Base-by-base conservation (phyloP, 345 rosid species). In the Rhizophora apiculata region DNA sequence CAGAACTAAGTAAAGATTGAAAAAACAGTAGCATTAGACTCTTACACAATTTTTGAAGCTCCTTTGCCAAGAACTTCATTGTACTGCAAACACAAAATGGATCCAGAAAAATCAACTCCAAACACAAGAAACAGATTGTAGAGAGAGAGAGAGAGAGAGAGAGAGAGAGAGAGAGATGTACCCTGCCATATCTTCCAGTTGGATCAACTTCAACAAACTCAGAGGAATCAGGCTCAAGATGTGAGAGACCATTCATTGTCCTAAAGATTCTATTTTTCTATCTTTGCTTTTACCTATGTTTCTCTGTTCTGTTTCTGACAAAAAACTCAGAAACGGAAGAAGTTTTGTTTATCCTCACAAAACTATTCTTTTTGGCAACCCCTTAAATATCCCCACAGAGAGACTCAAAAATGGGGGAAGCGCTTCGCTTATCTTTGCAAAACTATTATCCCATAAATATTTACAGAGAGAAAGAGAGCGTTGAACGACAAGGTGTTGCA, bases 201-300 rank as follows among this genome's bases (percentile, higher is more conserved):
- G 99, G 99, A 87, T 95, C 99, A 82, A 90, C 89, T 81, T 95
- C 99, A 75, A 92, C 93, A 85, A 85, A 95, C 72, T 88, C 96
- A 72, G 85, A 78, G 77, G 56, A 60, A 56, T 86, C 95, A 64
- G 72, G 65, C 55, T 85, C 89, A 60, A 69, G 78, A 72, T 67
- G 82, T 63, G 74, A 68, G 57, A 84, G 83, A 79, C 85, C 86
- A 74, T 85, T 89, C 98, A 93, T 93, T 70, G 75, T 82, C 62
- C 72, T 30, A 60, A 43, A 62, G 63, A 39, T 29, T 39, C 29
- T 62, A 3, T 13, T 46, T 54, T 16, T 24, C 24, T 56, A 5
- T 29, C 34, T 51, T 52, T 52, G 37, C n/a, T 11, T 64, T 72
- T 34, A 16, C 36, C 37, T 24, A 27, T 55, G 13, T 19, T 9